Conservation (phyloP, 345 rosid species). For the Adansonia digitata region DNA sequence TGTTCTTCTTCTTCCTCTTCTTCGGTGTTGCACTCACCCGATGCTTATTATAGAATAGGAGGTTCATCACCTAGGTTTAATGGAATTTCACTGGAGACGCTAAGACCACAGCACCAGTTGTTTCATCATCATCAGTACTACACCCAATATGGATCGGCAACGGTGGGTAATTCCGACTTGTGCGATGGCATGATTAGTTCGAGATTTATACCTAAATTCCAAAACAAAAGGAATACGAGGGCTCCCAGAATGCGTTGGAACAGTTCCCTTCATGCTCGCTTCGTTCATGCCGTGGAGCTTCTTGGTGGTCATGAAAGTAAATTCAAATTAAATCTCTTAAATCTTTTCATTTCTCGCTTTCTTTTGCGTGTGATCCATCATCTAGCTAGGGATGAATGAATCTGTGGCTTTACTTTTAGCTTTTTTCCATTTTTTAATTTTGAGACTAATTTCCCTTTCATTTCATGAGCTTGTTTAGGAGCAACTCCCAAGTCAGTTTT, state of each 20-base stretch:
- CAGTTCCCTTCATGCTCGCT: slow-evolving; percentile 75
- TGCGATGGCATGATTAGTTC: slow-evolving; percentile 35
- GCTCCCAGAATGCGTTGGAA: slow-evolving; percentile 95
- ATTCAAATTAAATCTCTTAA: not conserved
- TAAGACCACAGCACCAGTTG: slow-evolving; percentile 16
- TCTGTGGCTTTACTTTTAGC: not conserved
- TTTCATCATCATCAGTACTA: slow-evolving; percentile 1
- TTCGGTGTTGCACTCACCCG: slow-evolving; percentile 4
- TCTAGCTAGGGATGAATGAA: not conserved
- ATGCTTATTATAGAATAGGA: slow-evolving; percentile 6
- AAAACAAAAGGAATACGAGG: slow-evolving; percentile 52
- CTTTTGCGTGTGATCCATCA: not conserved
- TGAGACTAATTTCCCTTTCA: not conserved
- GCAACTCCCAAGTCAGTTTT: slow-evolving; percentile 82
- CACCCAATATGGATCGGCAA: slow-evolving; percentile 7
- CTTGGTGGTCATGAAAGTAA: slow-evolving; percentile 97
- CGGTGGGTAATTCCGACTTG: slow-evolving; percentile 9
- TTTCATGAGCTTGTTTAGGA: slow-evolving; percentile 26
- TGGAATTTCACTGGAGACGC: slow-evolving; percentile 19
- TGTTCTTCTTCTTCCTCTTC: slow-evolving; percentile 13
- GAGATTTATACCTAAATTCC: slow-evolving; percentile 48
- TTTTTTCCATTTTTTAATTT: not conserved
- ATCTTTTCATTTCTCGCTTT: not conserved
- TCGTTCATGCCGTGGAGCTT: slow-evolving; percentile 86
- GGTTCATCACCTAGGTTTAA: slow-evolving; percentile 28